Conservation (phyloP, 73 alveolate genomes). For the Paramecium tetraurelia region DNA sequence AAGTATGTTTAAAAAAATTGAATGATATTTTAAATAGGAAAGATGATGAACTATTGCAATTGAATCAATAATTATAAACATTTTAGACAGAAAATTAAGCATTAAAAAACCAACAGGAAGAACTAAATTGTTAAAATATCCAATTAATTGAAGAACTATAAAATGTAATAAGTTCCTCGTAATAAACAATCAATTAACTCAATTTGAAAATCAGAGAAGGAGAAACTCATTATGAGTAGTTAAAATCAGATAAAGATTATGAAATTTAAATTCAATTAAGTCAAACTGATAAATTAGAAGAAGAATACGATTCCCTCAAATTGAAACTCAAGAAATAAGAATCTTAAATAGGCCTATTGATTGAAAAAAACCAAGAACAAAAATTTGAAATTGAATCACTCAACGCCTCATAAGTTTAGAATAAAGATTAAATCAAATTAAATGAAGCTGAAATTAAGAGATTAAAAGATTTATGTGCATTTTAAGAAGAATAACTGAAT, state of each 20-base stretch:
- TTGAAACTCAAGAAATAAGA: not conserved
- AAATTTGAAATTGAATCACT: not conserved
- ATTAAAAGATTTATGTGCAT: not conserved
- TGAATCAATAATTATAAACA: not conserved
- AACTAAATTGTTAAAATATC: not conserved
- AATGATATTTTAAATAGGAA: not conserved
- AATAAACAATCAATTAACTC: not conserved
- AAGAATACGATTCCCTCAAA: not conserved
- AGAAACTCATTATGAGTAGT: not conserved
- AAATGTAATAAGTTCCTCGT: not conserved
- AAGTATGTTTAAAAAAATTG: conserved; percentile 28
- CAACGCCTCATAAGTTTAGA: not conserved
- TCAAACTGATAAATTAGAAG: not conserved
- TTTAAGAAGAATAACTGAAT: not conserved
- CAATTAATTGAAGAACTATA: not conserved
- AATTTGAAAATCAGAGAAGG: not conserved
- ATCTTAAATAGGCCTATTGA: not conserved
- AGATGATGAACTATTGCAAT: not conserved
- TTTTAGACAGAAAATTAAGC: not conserved
- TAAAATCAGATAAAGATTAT: not conserved
- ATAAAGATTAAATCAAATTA: not conserved
- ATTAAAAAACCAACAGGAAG: not conserved
- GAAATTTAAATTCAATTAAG: not conserved
- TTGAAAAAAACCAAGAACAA: not conserved
- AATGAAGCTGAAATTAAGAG: not conserved